Percentiles rank a stretch among this genome's conserved stretches.
Conservation (phyloP, 768 basidiomycete genomes). For the Porphyrellus cyaneotinctus region DNA sequence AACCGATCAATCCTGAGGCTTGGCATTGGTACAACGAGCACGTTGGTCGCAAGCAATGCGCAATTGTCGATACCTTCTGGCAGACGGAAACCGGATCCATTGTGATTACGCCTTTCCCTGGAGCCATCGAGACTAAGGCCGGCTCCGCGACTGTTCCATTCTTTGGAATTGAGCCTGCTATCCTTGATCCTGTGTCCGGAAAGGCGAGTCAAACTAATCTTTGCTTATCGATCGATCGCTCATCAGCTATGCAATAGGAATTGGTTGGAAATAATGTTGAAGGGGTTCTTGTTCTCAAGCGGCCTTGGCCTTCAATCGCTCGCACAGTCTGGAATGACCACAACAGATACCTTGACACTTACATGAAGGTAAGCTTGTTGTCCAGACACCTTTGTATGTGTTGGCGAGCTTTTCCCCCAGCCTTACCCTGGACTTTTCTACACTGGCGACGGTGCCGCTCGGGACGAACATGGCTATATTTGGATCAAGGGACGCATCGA, state of each 20-base stretch:
- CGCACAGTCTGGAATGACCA: slow-evolving; percentile 91
- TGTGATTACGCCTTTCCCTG: slow-evolving; percentile 92
- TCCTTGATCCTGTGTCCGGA: slow-evolving; percentile 83
- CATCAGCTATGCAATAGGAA: slow-evolving; percentile 35
- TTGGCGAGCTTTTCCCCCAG: slow-evolving; percentile 30
- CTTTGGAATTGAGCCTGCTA: slow-evolving; percentile 88
- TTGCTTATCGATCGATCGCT: not conserved
- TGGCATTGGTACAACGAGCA: slow-evolving; percentile 99
- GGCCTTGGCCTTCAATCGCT: slow-evolving; percentile 95
- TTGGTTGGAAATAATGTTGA: slow-evolving; percentile 81
- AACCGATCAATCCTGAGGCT: slow-evolving; percentile 98
- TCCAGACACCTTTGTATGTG: slow-evolving; percentile 35
- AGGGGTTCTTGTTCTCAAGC: slow-evolving; percentile 82
- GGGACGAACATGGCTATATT: slow-evolving; percentile 94
- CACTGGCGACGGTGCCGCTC: slow-evolving; percentile 95
- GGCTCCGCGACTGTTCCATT: slow-evolving; percentile 97
- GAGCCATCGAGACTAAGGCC: slow-evolving; percentile 93
- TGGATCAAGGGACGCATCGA: slow-evolving; percentile 99
- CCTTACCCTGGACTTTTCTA: slow-evolving; percentile 91
- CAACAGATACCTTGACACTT: slow-evolving; percentile 75
- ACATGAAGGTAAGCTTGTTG: slow-evolving; percentile 48
- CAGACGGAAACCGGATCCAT: slow-evolving; percentile 99
- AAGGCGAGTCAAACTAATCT: slow-evolving; percentile 37
- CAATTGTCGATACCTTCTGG: slow-evolving; percentile 94
- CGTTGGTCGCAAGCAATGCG: slow-evolving; percentile 83